Conservation (phyloP, 371 early-diverging fungal genomes). For the Conidiobolus incongruus region DNA sequence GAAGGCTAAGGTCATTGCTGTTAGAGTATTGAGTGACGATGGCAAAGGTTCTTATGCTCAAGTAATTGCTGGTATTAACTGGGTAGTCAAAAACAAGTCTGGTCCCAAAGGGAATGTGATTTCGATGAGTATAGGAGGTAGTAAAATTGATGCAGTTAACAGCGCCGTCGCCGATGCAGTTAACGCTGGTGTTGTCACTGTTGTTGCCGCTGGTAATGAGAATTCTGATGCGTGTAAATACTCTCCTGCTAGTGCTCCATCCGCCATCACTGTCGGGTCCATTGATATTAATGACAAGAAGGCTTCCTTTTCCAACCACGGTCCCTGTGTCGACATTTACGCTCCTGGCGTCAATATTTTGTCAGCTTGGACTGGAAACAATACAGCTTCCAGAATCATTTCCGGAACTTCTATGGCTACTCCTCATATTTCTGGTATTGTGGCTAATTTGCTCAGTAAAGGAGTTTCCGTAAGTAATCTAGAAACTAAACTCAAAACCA, state of each 20-base stretch:
- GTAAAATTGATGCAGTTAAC: constrained; percentile 22
- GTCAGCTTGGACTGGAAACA: constrained; percentile 14
- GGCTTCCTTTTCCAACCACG: constrained; percentile 46
- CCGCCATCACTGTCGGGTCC: constrained; percentile 37
- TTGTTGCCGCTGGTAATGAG: constrained; percentile 40
- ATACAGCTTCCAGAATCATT: constrained; percentile 15
- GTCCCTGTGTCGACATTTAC: constrained; percentile 36
- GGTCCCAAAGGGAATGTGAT: constrained; percentile 19
- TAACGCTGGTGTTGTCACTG: constrained; percentile 23
- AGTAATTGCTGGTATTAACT: constrained; percentile 8
- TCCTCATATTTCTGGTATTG: constrained; percentile 62
- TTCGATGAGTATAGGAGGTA: constrained; percentile 49
- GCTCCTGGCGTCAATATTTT: constrained; percentile 22
- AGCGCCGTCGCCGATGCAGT: constrained; percentile 2
- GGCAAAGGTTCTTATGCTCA: constrained; percentile 8
- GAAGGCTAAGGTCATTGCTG: constrained; percentile 65
- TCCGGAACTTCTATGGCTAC: constrained; percentile 63
- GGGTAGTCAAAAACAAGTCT: constrained; percentile 2
- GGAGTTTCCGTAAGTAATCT: background rate
- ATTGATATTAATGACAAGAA: constrained; percentile 23
- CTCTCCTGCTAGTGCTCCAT: constrained; percentile 25
- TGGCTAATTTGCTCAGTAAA: constrained; percentile 18
- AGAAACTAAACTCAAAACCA: no score
- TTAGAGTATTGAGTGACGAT: constrained; percentile 62
- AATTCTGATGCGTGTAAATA: constrained; percentile 22